These are phyloP conservation scores for Fraxinus angustifolia DNA, from an alignment of 305 asterid species.

Conservation along the genomic window DNA sequence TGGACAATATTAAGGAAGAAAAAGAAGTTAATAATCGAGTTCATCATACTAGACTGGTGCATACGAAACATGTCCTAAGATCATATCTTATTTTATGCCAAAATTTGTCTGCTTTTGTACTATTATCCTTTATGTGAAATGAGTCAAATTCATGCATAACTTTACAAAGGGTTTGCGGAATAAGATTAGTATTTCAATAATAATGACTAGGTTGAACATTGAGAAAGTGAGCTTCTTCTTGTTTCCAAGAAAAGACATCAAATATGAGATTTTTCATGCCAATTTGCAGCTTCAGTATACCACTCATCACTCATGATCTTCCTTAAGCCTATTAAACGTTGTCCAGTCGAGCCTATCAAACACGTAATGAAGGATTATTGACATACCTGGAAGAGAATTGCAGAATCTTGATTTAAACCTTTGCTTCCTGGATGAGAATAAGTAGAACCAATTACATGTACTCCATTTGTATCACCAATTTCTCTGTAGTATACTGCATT, in stretches of 20 bases:
- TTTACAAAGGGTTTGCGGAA: background rate
- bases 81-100: background rate
- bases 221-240: background rate
- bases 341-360: background rate
- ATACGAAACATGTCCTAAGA: background rate
- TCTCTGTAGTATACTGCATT: conserved; percentile 36
- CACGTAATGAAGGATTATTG: background rate
- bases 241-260: background rate
- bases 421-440: conserved; percentile 60
- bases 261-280: background rate
- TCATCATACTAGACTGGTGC: background rate
- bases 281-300: background rate
- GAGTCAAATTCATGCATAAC: background rate
- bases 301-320: background rate
- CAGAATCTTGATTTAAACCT: conserved; percentile 70
- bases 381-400: conserved; percentile 59
- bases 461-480: conserved; percentile 9
- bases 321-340: background rate
- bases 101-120: background rate
- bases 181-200: background rate
- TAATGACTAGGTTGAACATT: background rate
- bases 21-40: background rate
- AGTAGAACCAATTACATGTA: conserved; percentile 42
- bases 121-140: background rate
- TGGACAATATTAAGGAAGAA: background rate